A percentile compares a stretch with the other conserved stretches of the same genome.
Evolutionary conservation across 768 basidiomycete genomes (phyloP).

Genomic region (Sutorius australiensis): DNA sequence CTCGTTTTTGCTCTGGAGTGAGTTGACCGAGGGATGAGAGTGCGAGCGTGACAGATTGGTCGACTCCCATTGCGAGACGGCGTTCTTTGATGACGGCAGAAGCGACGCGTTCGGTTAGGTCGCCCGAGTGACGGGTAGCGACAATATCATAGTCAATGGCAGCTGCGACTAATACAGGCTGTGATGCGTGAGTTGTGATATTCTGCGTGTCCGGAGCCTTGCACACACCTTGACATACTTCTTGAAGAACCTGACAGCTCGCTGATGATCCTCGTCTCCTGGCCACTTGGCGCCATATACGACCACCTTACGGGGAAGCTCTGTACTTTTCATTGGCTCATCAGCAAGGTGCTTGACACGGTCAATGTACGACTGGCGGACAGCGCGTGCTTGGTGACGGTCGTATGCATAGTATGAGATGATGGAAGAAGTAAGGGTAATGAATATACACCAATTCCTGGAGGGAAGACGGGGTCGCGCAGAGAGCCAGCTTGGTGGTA

Average conservation of each 20-base stretch:
- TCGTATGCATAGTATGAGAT: constrained; percentile 82
- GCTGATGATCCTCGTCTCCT: constrained; percentile 88
- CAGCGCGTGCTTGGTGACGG: constrained; percentile 70
- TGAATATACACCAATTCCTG: constrained; percentile 92
- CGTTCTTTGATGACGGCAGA: constrained; percentile 70
- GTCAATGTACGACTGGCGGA: constrained; percentile 75
- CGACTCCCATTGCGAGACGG: constrained; percentile 62
- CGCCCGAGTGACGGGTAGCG: constrained; percentile 78
- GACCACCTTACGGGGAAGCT: constrained; percentile 70
- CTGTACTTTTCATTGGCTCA: constrained; percentile 59
- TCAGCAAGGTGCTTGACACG: constrained; percentile 77
- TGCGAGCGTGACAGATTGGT: constrained; percentile 40
- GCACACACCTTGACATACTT: constrained; percentile 90
- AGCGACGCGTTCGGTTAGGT: constrained; percentile 72
- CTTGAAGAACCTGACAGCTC: constrained; percentile 83
- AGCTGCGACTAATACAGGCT: constrained; percentile 94
- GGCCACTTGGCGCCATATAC: constrained; percentile 93
- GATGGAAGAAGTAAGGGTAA: constrained; percentile 67
- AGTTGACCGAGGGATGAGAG: constrained; percentile 52
- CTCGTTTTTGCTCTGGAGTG: constrained; percentile 47
- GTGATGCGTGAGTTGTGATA: constrained; percentile 6
- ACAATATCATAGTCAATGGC: constrained; percentile 90
- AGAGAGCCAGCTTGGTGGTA: constrained; percentile 73
- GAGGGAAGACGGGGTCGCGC: constrained; percentile 86
- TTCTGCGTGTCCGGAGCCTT: constrained; percentile 10